Evolutionary conservation across 1,284 basidiomycete species (phyloP), one percentile per base, ranked within the genome.

Genomic region (Malassezia nana): DNA sequence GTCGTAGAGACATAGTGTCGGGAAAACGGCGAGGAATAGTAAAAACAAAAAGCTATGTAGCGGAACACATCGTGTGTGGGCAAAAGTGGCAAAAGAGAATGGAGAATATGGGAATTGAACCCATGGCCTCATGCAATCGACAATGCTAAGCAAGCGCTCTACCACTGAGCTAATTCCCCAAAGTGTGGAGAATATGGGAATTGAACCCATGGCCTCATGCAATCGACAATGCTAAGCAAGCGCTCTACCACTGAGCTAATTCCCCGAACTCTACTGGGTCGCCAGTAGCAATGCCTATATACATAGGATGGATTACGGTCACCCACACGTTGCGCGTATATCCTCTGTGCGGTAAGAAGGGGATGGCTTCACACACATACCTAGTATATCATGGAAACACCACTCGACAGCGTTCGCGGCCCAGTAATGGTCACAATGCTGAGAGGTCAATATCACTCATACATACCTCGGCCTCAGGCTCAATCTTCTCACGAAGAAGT

Each of bases 351-450:
- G 18, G 41, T 43, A 31, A 47, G 33, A 47, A 15, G 9, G 18
- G 7, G 28, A 15, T 13, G n/a, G 28, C 16, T 13, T 15, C 8
- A 20, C 15, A 9, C 13, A 56, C 54, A 24, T 47, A 56, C 54
- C 58, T 18, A 76, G 46, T 42, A 77, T 72, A 24, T 75, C 72
- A n/a, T 66, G 28, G 58, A 73, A 74, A 52, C 78, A 79, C 77
- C 80, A 80, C 64, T 82, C 81, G 13, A 82, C 81, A 6, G 81
- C 80, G 64, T 82, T 80, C 1, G 80, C 79, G 2, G 79, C 78
- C 79, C 79, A 79, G 58, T 77, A 78, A 56, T 78, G 78, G 57
- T 79, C 78, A 48, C 67, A 69, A 47, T 69, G 69, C 44, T 50
- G 31, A 12, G 15, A 15, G n/a, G 39, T 41, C 16, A 42, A 25